Evolutionary conservation across 225 moss, liverwort and hornwort genomes (phyloP), one percentile per base, ranked within the genome.

Genomic region (Rhytidiadelphus loreus): DNA sequence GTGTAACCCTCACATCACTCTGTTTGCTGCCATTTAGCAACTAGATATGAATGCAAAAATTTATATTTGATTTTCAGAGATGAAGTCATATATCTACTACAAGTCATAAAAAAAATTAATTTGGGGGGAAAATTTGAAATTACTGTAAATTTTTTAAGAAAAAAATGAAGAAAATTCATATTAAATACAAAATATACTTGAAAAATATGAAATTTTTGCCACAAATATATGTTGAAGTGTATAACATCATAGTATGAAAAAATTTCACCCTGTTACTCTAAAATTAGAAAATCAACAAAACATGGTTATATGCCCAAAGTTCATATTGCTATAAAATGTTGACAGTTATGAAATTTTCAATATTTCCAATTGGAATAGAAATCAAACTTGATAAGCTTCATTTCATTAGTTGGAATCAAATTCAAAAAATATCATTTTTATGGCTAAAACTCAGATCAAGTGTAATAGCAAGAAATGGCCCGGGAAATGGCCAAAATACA

Each of bases 231-330:
- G 21, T 66, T 22, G 4, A 4, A 20, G 22, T 22, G 12, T 22
- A 4, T 37, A n/a, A n/a, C 4, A 7, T 11, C 12, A 22, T 66
- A 7, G 12, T n/a, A 21, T 22, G 22, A n/a, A 12, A 2, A 2
- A n/a, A 21, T 37, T 6, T n/a, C 12, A 37, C 1, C 2, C 0
- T 37, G n/a, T 7, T 19, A 66, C 12, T 37, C 0, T 12, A 66
- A 35, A 35, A 65, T 3, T 35, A 35, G 5, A 35, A 35, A 35
- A 65, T n/a, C 2, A 4, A 66, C 12, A n/a, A n/a, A n/a, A 4
- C n/a, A 66, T 66, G 4, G 22, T 66, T 21, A 12, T 66, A 66
- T 9, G 6, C n/a, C 7, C 12, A 37, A n/a, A 66, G 22, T n/a
- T 66, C 21, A n/a, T 22, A n/a, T 66, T 66, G n/a, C 4, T 66